Evolutionary conservation across 2,329 filamentous ascomycete genomes (phyloP), one percentile per base, ranked within the genome.

Genomic region (Cytospora mali): DNA sequence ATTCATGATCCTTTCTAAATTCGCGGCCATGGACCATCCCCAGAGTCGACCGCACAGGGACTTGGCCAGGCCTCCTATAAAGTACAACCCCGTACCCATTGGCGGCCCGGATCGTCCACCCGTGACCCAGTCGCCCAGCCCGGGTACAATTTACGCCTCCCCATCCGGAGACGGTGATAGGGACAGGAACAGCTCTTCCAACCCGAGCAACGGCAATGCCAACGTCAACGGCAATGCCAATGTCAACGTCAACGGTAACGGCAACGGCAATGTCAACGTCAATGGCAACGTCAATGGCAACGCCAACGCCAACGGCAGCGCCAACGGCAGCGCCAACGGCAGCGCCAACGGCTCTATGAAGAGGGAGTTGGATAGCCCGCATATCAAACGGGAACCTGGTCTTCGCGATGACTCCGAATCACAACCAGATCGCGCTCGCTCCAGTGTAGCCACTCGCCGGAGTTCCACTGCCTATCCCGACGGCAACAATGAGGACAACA

Each of bases 41-140:
- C 27, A 48, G 14, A 49, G 49, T 25, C 53, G 50, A 23, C 16
- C 50, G 33, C 50, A 48, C 33, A 52, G 61, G 33, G 57, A 58
- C 18, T 31, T 52, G 42, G 49, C 61, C 33, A 57, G 55, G 21
- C 61, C 60, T 14, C 61, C 60, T n/a, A 58, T 59, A 42, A 55
- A 55, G 6, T 65, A 65, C 49, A 65, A 57, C 49, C 57, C 52
- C 14, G 60, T 65, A 60, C 63, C 63, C 29, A 65, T 65, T 16
- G 63, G 63, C 35, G 63, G 63, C 1, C 63, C 63, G 2, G 63
- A 65, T 23, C 63, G 63, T n/a, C 63, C 63, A 13, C 63, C 63
- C 1, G 56, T 65, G 28, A 65, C 60, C 21, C 63, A 63, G 52
- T 65, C 62, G 13, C 62, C 64, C 27, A 66, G 55, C 39, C 62